Conservation (phyloP, 306 rosid species). For the Castanea sativa region DNA sequence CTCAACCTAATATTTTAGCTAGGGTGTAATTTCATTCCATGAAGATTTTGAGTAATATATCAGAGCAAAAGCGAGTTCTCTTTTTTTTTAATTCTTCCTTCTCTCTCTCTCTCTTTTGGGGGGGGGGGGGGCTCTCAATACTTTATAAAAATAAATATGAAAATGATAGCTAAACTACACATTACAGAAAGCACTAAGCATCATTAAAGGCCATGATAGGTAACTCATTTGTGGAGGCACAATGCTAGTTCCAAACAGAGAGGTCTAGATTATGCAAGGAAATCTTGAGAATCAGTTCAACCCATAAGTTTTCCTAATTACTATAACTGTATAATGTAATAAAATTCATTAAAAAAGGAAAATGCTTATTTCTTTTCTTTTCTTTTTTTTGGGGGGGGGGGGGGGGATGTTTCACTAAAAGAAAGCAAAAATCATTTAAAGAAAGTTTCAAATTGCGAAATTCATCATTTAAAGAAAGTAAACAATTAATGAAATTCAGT, state of each 20-base stretch:
- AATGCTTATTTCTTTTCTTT: background rate
- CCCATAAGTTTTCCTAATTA: background rate
- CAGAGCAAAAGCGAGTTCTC: background rate
- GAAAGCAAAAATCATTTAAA: background rate
- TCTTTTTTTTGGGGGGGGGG: too few species aligned
- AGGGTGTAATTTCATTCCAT: background rate
- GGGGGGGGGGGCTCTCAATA: background rate
- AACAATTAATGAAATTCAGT: conserved; percentile 15
- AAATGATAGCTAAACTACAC: background rate
- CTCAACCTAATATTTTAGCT: background rate
- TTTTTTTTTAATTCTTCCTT: background rate
- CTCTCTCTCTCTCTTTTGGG: background rate
- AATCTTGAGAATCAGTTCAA: background rate
- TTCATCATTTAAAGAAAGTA: conserved; percentile 8
- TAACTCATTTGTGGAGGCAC: background rate
- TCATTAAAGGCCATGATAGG: background rate
- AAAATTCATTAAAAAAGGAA: background rate
- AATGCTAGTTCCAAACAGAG: background rate
- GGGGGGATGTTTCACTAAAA: too few species aligned
- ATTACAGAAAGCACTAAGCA: background rate
- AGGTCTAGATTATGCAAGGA: background rate
- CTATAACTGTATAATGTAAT: background rate
- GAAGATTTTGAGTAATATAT: background rate
- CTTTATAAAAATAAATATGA: background rate
- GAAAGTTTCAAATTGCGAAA: background rate